Evolutionary conservation across 2,329 filamentous ascomycete species (phyloP).

Genomic region (Xylaria sp.): DNA sequence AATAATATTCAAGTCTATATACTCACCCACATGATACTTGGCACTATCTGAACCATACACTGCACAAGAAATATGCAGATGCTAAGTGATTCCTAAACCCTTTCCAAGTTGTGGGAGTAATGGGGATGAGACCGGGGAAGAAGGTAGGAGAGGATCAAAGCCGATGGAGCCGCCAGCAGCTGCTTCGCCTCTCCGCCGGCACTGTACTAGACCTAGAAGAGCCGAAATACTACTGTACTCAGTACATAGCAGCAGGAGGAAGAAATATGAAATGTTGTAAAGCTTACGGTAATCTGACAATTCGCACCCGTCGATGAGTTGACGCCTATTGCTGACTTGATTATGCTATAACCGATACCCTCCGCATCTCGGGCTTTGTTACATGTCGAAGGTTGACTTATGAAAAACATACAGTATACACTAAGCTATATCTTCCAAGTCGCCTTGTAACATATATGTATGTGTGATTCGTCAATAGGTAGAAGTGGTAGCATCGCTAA

Average conservation of each 20-base stretch:
- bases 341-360: constrained; percentile 1
- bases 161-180: constrained; percentile 45
- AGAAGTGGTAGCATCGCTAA: neutral
- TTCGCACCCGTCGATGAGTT: constrained; percentile 10
- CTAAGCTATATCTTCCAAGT: neutral
- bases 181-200: constrained; percentile 45
- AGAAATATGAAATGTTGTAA: constrained; percentile 5
- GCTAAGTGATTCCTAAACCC: constrained; percentile 5
- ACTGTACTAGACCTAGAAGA: constrained; percentile 41
- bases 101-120: constrained; percentile 3
- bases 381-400: neutral
- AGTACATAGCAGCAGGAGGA: neutral
- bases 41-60: constrained; percentile 23
- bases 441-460: neutral
- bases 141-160: constrained; percentile 42
- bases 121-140: constrained; percentile 4
- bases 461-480: neutral
- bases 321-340: constrained; percentile 12
- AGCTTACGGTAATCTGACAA: constrained; percentile 13
- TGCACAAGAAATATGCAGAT: constrained; percentile 15
- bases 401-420: neutral
- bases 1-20: constrained; percentile 11
- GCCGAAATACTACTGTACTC: constrained; percentile 34
- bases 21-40: constrained; percentile 12
- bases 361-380: neutral